Conservation (phyloP, 2,329 filamentous ascomycete genomes). For the Epichloe bromicola region DNA sequence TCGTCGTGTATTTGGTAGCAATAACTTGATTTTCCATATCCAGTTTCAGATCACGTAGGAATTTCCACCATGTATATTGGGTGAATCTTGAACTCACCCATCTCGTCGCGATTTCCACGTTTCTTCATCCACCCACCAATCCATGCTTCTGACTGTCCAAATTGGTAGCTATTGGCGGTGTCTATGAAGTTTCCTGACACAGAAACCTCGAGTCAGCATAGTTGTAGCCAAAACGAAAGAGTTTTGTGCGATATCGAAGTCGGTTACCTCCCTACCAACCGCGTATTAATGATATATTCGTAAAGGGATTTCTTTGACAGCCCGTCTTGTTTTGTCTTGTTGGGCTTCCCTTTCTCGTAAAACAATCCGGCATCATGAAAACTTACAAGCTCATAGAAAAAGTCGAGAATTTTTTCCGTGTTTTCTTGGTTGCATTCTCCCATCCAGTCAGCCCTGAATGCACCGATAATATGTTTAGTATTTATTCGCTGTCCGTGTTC, state of each 20-base stretch:
- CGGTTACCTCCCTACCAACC: slow-evolving; percentile 14
- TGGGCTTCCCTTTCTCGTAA: not conserved
- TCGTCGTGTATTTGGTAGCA: slow-evolving; percentile 56
- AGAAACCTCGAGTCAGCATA: not conserved
- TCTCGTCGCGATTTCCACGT: slow-evolving; percentile 50
- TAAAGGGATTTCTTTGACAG: not conserved
- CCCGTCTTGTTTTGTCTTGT: not conserved
- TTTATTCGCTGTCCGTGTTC: not conserved
- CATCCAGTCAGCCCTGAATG: slow-evolving; percentile 39
- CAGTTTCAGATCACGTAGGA: not conserved
- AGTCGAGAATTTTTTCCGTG: slow-evolving; percentile 51
- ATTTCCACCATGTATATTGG: not conserved
- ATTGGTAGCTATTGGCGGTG: slow-evolving; percentile 56
- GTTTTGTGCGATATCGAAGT: not conserved
- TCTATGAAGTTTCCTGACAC: slow-evolving; percentile 57
- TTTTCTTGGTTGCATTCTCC: slow-evolving; percentile 51
- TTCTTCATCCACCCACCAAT: slow-evolving; percentile 59
- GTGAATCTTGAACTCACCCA: slow-evolving; percentile 26
- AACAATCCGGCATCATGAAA: not conserved
- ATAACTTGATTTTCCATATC: slow-evolving; percentile 34
- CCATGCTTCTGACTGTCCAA: slow-evolving; percentile 48
- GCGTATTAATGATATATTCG: not conserved
- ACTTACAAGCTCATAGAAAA: slow-evolving; percentile 43
- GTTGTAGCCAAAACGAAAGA: not conserved
- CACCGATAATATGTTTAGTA: not conserved